A percentile compares a stretch with the other conserved stretches of the same genome.
Evolutionary conservation across 768 basidiomycete species (phyloP).

Genomic region (Calocera viscosa): DNA sequence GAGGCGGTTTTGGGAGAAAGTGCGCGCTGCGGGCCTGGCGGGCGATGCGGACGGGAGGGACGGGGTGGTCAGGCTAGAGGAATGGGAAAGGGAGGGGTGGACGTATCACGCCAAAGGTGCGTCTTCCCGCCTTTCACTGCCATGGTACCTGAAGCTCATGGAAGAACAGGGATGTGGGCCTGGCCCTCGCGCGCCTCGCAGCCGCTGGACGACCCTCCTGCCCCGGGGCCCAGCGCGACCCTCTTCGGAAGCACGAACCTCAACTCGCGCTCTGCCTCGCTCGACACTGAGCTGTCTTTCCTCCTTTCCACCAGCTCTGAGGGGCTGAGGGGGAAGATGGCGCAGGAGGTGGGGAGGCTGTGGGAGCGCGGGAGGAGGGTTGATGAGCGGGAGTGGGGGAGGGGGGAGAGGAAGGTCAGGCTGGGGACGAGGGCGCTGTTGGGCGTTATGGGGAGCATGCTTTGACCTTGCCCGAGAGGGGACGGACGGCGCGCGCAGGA

Average conservation of each 20-base stretch:
- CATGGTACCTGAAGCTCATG: not conserved
- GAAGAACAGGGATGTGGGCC: not conserved
- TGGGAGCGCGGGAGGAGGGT: conserved; percentile 23
- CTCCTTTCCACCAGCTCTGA: conserved; percentile 58
- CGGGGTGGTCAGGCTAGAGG: conserved; percentile 54
- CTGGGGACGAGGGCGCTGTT: conserved; percentile 53
- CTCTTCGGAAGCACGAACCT: conserved; percentile 92
- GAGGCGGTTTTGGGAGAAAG: conserved; percentile 48
- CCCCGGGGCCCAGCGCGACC: conserved; percentile 45
- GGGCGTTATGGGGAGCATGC: conserved; percentile 54
- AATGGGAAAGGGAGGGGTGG: conserved; percentile 86
- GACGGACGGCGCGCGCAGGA: too few relatives aligned
- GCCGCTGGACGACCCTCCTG: conserved; percentile 25
- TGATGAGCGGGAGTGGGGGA: conserved; percentile 47
- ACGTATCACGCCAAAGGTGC: conserved; percentile 98
- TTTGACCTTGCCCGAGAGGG: conserved; percentile 27
- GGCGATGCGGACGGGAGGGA: conserved; percentile 18
- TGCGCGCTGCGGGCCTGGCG: conserved; percentile 16
- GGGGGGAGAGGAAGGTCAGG: conserved; percentile 44
- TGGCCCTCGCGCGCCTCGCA: not conserved
- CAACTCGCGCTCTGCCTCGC: conserved; percentile 76
- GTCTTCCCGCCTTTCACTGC: conserved; percentile 11
- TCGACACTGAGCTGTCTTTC: conserved; percentile 88
- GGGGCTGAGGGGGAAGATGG: conserved; percentile 23
- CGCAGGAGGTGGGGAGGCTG: conserved; percentile 25